A percentile compares a stretch with the other conserved stretches of the same genome.
phyloP scores from a whole-genome alignment of 78 protist genomes.

The Isochrysis galbana region DNA sequence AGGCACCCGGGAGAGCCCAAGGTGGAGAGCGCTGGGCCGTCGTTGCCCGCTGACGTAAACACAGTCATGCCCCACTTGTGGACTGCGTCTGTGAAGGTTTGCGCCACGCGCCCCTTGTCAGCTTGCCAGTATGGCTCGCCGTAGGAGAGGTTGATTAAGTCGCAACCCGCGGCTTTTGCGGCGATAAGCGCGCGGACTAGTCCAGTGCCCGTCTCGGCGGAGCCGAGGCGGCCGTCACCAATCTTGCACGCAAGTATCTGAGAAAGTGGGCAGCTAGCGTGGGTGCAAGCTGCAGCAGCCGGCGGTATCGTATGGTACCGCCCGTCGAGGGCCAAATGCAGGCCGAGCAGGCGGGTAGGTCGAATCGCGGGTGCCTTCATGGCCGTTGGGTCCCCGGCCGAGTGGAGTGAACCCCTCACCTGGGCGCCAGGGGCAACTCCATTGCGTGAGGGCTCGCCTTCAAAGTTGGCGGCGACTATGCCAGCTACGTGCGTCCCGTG shows the following conservation, averaged over 20 bases:
- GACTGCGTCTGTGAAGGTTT: conserved; percentile 17
- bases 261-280: too few species aligned
- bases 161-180: conserved; percentile 7
- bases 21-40: conserved; percentile 72
- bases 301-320: too few species aligned
- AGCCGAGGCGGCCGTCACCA: conserved; percentile 66
- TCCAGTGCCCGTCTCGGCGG: conserved; percentile 41
- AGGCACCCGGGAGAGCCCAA: conserved; percentile 64
- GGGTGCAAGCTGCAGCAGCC: too few species aligned
- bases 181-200: conserved; percentile 59
- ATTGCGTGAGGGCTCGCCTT: conserved; percentile 48
- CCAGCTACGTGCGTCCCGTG: conserved; percentile 81
- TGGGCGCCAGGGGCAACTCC: too few species aligned
- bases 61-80: neutral
- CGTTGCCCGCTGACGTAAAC: conserved; percentile 58
- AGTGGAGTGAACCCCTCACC: too few species aligned
- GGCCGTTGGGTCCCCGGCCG: too few species aligned
- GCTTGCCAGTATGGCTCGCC: too few species aligned
- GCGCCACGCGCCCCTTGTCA: conserved; percentile 40
- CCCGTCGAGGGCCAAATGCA: too few species aligned
- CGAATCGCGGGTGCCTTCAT: too few species aligned
- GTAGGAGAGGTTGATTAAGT: conserved; percentile 69
- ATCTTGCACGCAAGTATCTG: conserved; percentile 69
- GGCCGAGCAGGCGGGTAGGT: too few species aligned
- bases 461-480: conserved; percentile 67